Evolutionary conservation across 805 yeast species (phyloP).

Genomic region (Metschnikowia orientalis): DNA sequence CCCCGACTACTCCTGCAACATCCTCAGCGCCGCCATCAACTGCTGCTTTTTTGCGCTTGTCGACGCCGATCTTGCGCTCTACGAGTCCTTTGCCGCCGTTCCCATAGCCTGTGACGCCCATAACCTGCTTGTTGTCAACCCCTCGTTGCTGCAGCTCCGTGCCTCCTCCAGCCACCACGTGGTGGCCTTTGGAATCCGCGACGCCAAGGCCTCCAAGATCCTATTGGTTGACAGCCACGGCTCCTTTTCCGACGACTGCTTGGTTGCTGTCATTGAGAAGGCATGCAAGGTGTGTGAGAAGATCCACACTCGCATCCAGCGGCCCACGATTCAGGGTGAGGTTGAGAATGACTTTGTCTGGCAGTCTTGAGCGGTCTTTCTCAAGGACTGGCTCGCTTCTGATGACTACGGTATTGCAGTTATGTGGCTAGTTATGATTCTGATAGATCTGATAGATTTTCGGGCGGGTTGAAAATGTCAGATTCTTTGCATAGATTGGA

Average conservation of each 20-base stretch:
- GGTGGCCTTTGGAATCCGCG: conserved; percentile 53
- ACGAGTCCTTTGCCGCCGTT: conserved; percentile 56
- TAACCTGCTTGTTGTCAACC: conserved; percentile 35
- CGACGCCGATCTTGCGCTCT: conserved; percentile 73
- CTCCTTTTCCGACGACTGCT: conserved; percentile 51
- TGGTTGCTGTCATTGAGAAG: conserved; percentile 48
- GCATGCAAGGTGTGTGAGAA: conserved; percentile 47
- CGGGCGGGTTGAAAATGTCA: too few relatives aligned
- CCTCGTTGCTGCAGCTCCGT: conserved; percentile 42
- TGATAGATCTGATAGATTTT: too few relatives aligned
- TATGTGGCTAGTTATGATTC: too few relatives aligned
- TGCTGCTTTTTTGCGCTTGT: conserved; percentile 69
- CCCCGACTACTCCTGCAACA: conserved; percentile 38
- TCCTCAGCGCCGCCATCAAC: conserved; percentile 68
- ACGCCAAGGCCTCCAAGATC: conserved; percentile 49
- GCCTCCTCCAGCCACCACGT: conserved; percentile 58
- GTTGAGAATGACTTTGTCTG: conserved; percentile 57
- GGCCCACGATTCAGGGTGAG: conserved; percentile 42
- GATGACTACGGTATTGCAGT: too few relatives aligned
- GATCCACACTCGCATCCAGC: conserved; percentile 44
- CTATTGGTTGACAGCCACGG: conserved; percentile 75
- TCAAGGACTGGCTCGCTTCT: too few relatives aligned
- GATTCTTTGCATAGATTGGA: too few relatives aligned
- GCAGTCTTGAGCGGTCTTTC: too few relatives aligned
- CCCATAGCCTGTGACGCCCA: conserved; percentile 31